Base-by-base conservation (phyloP, 257 asterid species). In the Echium plantagineum region DNA sequence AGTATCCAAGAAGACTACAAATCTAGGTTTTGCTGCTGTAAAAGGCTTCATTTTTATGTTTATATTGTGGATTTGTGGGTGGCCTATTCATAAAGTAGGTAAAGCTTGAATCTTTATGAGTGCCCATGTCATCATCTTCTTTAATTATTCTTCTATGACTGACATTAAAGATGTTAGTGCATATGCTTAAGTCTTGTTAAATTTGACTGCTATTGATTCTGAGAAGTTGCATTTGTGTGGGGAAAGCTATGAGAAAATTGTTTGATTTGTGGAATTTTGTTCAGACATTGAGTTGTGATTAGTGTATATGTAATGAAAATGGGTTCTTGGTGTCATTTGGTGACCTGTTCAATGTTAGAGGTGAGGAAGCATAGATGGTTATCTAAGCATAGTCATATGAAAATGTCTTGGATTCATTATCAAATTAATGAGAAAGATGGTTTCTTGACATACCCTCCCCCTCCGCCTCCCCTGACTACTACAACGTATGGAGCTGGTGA, bases 51-150 rank as follows among this genome's bases (percentile, higher is more conserved):
- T 69, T 72, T 17, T 65, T 61, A 65, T 60, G 58, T 21, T 55
- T 64, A 52, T 74, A 65, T 61, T 28, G 32, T 28, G 32, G 30
- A 28, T 71, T 64, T 53, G 35, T 54, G 81, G 32, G 5, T 69
- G 75, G 69, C 81, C 58, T 58, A 74, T 76, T 70, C 71, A 63
- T 75, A 75, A 77, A 80, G 80, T 83, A 73, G 82, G 91, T 85
- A 75, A 79, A 77, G 77, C 59, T 68, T 78, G 85, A 30, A 71
- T 65, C 76, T 71, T 68, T 63, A 63, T 67, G 68, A 72, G 60
- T 63, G 17, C 66, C 63, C 66, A 73, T 67, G 61, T 69, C 76
- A 74, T 78, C 83, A 64, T 75, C 52, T 69, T 59, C 64, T 67
- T 64, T 18, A 63, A 58, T 69, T 67, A 66, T 57, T 75, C 42